A percentile compares a stretch with the other conserved stretches of the same genome.
phyloP scores from a whole-genome alignment of 257 asterid species.

The Gentiana straminea region DNA sequence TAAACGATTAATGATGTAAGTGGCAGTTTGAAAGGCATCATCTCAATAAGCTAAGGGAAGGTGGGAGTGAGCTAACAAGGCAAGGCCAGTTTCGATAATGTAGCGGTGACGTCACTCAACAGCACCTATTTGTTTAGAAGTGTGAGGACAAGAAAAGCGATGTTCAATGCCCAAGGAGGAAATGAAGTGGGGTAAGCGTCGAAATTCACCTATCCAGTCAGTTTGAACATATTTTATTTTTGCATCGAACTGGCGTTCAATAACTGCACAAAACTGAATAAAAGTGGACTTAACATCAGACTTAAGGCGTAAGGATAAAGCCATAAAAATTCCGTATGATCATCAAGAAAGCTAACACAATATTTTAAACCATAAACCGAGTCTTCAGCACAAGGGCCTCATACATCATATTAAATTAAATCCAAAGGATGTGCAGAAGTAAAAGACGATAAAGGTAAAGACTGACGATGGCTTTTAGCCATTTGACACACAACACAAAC shows the following conservation, averaged over 20 bases:
- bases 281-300: background rate
- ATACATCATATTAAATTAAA: background rate
- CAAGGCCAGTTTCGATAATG: background rate
- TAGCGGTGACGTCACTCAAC: background rate
- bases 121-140: background rate
- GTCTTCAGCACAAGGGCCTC: background rate
- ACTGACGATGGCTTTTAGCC: too few species aligned
- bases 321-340: background rate
- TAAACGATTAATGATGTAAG: conserved; percentile 2
- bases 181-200: background rate
- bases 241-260: background rate
- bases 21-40: background rate
- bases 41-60: background rate
- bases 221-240: too few species aligned
- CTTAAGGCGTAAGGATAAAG: background rate
- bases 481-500: too few species aligned
- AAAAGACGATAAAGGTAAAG: too few species aligned
- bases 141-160: background rate
- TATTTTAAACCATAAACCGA: background rate
- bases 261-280: background rate
- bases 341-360: background rate
- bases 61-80: background rate
- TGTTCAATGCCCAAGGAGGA: background rate
- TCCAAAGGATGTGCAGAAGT: background rate
- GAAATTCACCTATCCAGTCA: background rate